A percentile compares a stretch with the other conserved stretches of the same genome.
Evolutionary conservation across 164 flowering plant species (phyloP).

Genomic region (Magnolia changhungtana): DNA sequence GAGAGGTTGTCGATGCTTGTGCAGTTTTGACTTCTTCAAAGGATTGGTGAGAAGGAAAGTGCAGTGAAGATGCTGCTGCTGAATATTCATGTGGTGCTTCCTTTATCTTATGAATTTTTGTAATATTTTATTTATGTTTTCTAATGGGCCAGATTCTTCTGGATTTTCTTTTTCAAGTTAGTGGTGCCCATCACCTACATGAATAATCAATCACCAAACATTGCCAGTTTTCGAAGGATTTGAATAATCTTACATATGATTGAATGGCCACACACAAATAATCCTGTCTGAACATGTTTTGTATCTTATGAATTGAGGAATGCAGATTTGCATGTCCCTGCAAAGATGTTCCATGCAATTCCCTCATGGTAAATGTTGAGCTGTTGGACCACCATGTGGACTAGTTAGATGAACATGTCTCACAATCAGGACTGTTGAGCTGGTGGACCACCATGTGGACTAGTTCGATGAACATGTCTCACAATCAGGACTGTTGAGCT

Average conservation of each 20-base stretch:
- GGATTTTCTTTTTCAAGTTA: neutral
- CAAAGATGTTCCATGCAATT: too few relatives aligned
- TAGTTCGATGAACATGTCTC: neutral
- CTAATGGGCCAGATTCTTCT: neutral
- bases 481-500: neutral
- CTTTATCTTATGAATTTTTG: neutral
- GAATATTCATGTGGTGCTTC: neutral
- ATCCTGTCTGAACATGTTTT: neutral
- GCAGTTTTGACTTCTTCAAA: conserved; percentile 80
- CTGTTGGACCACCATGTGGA: neutral
- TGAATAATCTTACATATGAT: neutral
- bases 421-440: neutral
- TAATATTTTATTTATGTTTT: neutral
- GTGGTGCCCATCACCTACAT: neutral
- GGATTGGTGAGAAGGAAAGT: conserved; percentile 69
- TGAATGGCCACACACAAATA: neutral
- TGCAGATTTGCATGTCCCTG: neutral
- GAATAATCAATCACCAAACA: neutral
- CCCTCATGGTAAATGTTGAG: neutral
- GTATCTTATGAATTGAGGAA: neutral
- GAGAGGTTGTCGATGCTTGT: conserved; percentile 13
- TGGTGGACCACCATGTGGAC: neutral
- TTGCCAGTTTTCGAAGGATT: neutral
- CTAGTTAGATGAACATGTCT: neutral
- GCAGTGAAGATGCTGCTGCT: conserved; percentile 24